Percentiles rank a stretch among this genome's conserved stretches.
Evolutionary conservation across 225 moss, liverwort and hornwort species (phyloP).

Genomic region (Thuidium tamariscinum): DNA sequence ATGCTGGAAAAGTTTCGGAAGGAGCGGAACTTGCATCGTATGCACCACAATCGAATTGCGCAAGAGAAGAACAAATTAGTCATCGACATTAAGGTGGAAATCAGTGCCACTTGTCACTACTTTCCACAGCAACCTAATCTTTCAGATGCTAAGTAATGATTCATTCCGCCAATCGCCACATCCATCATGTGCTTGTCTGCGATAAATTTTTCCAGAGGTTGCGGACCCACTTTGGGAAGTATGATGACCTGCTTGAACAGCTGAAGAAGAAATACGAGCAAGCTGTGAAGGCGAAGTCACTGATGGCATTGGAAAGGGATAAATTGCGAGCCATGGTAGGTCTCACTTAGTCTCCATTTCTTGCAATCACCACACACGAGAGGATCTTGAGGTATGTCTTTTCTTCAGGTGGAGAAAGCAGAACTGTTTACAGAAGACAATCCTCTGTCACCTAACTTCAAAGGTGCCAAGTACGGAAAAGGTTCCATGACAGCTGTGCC

Average conservation of each 20-base stretch:
- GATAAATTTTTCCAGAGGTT: constrained; percentile 31
- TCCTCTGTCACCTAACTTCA: constrained; percentile 36
- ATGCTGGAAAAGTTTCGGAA: constrained; percentile 90
- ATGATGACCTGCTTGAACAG: constrained; percentile 58
- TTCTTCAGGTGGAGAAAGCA: constrained; percentile 22
- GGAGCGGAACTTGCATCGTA: constrained; percentile 82
- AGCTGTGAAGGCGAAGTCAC: constrained; percentile 67
- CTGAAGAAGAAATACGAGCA: constrained; percentile 72
- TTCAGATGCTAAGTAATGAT: not conserved
- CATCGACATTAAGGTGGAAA: constrained; percentile 54
- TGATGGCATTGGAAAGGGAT: constrained; percentile 66
- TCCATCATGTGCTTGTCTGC: not conserved
- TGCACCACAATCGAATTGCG: constrained; percentile 88
- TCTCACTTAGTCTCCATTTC: not conserved
- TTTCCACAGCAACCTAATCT: not conserved
- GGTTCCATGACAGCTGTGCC: constrained; percentile 37
- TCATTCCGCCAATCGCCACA: not conserved
- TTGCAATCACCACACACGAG: not conserved
- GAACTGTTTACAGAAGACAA: constrained; percentile 45
- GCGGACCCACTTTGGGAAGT: constrained; percentile 63
- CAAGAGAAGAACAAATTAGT: constrained; percentile 94
- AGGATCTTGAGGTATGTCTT: not conserved
- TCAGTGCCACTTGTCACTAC: not conserved
- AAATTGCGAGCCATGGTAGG: constrained; percentile 63
- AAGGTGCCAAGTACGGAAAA: constrained; percentile 39